phyloP scores from a whole-genome alignment of 805 yeast species.

The Zygoascus bituminiphila region DNA sequence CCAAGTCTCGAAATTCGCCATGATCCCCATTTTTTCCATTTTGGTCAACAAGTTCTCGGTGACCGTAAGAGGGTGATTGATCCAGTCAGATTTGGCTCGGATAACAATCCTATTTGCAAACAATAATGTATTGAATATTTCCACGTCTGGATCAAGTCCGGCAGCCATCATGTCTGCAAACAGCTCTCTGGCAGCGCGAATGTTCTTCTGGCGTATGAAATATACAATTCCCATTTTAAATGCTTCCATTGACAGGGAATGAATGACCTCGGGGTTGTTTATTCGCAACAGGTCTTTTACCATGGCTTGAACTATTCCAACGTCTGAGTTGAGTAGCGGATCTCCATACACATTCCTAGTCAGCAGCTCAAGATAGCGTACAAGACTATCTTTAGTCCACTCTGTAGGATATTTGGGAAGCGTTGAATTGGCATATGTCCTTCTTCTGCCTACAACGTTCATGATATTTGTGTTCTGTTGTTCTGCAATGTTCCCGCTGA shows the following conservation, averaged over 20 bases:
- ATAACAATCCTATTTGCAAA: constrained; percentile 5
- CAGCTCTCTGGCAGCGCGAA: constrained; percentile 16
- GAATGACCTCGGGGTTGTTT: constrained; percentile 13
- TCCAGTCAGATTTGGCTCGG: constrained; percentile 1
- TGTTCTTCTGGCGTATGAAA: constrained; percentile 10
- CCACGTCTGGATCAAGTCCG: constrained; percentile 6
- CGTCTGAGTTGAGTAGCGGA: not conserved
- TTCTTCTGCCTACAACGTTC: not conserved
- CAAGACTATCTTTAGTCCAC: constrained; percentile 3
- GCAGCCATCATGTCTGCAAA: constrained; percentile 11
- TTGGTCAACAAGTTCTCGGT: constrained; percentile 4
- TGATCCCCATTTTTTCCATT: constrained; percentile 12
- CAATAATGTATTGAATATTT: constrained; percentile 16
- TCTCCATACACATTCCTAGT: not conserved
- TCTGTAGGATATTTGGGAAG: not conserved
- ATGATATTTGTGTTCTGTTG: not conserved
- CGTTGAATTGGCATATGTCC: not conserved
- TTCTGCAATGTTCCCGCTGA: not conserved
- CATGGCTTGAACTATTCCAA: constrained; percentile 2
- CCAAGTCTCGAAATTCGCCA: constrained; percentile 19
- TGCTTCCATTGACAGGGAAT: constrained; percentile 11
- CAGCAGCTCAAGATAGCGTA: not conserved
- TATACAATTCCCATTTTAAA: constrained; percentile 18
- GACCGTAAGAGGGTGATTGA: constrained; percentile 12
- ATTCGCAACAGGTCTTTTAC: constrained; percentile 15